A percentile compares a stretch with the other conserved stretches of the same genome.
phyloP scores from a whole-genome alignment of 139 green algal genomes.

The Chlorella ohadii region DNA sequence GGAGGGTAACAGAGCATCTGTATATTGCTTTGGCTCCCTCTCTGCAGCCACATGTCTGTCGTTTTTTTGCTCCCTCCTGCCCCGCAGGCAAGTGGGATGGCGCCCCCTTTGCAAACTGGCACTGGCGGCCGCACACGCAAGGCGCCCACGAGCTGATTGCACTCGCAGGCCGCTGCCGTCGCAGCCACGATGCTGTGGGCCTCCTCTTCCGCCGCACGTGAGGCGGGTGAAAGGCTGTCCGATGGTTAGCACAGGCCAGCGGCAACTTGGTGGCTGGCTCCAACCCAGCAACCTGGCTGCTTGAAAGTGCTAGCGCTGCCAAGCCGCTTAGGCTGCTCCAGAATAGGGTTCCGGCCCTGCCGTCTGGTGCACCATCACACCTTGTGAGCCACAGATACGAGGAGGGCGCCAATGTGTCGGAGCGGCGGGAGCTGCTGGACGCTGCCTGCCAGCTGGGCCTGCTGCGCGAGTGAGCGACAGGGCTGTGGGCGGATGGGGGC shows the following conservation, averaged over 20 bases:
- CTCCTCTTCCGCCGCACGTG: background rate
- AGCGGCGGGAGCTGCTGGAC: background rate
- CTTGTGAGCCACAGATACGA: background rate
- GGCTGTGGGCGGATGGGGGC: too few species aligned
- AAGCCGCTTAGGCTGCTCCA: too few species aligned
- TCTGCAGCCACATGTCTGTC: too few species aligned
- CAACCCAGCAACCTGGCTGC: too few species aligned
- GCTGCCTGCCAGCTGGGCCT: slow-evolving; percentile 9
- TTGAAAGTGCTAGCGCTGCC: too few species aligned
- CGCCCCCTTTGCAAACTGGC: slow-evolving; percentile 7
- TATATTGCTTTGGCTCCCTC: too few species aligned
- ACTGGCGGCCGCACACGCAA: background rate
- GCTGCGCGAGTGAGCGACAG: background rate
- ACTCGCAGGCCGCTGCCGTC: background rate
- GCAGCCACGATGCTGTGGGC: too few species aligned
- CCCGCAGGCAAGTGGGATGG: slow-evolving; percentile 3
- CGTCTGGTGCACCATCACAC: too few species aligned
- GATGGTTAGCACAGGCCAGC: too few species aligned
- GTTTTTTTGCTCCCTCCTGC: background rate
- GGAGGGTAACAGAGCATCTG: too few species aligned
- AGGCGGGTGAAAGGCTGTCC: background rate
- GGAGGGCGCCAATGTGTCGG: slow-evolving; percentile 4
- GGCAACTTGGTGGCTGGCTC: too few species aligned
- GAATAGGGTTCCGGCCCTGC: too few species aligned
- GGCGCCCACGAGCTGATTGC: background rate